These are phyloP conservation scores for Calendula officinalis DNA, from an alignment of 129 eudicot genomes.

Conservation along the genomic window DNA sequence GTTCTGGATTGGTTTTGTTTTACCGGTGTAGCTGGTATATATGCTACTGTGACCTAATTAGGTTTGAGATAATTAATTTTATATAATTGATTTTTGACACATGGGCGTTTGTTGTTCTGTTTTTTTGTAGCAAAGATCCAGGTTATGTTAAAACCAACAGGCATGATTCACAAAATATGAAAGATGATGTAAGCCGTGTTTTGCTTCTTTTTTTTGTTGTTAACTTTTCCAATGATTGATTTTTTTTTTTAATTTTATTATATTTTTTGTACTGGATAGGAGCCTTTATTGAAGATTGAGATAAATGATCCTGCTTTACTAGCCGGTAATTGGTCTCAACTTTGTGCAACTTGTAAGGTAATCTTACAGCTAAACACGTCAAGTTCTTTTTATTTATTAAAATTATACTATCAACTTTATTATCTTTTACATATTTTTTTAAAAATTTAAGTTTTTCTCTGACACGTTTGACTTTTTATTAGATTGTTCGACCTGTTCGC, in stretches of 20 bases:
- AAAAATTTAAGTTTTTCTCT: background rate
- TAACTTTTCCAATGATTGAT: background rate
- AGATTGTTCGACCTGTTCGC: conserved; percentile 98
- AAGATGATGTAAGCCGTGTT: conserved; percentile 77
- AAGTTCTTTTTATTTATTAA: conserved; percentile 5
- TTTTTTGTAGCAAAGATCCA: conserved; percentile 88
- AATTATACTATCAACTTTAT: conserved; percentile 5
- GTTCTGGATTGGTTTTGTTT: conserved; percentile 67
- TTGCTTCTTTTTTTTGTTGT: background rate
- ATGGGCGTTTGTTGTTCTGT: conserved; percentile 15
- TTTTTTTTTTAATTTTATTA: background rate
- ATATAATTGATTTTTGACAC: conserved; percentile 7
- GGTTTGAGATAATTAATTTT: background rate
- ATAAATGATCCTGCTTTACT: conserved; percentile 76
- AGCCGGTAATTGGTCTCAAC: conserved; percentile 98
- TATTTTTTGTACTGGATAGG: conserved; percentile 41
- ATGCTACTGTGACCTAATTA: background rate
- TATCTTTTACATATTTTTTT: conserved; percentile 9
- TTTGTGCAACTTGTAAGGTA: conserved; percentile 98
- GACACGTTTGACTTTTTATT: background rate
- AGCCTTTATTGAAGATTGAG: conserved; percentile 86
- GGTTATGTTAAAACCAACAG: conserved; percentile 76
- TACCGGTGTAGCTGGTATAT: conserved; percentile 89
- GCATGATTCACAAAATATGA: conserved; percentile 75
- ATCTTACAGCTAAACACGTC: background rate